A percentile compares a stretch with the other conserved stretches of the same genome.
Evolutionary conservation across 1,139 yeast species (phyloP).

Genomic region (Hyphopichia buzzinii): DNA sequence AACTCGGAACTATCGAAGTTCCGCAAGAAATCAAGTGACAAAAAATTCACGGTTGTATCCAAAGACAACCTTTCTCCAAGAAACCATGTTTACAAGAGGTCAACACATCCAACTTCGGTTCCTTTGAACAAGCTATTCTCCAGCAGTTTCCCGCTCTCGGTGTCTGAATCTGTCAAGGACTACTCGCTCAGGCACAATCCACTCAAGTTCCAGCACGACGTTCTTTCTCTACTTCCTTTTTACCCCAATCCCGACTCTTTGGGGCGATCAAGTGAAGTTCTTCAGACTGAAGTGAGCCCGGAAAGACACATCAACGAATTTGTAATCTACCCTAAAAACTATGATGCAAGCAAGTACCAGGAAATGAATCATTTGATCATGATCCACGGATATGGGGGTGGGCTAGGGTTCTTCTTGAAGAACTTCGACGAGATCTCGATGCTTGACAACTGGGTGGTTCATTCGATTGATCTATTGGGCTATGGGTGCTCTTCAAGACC

Average conservation of each 20-base stretch:
- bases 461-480: conserved; percentile 72
- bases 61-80: not conserved
- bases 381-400: conserved; percentile 80
- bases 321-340: conserved; percentile 44
- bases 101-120: conserved; percentile 64
- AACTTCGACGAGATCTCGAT: conserved; percentile 50
- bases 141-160: conserved; percentile 56
- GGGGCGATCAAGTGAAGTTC: conserved; percentile 32
- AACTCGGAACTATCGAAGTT: not conserved
- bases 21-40: not conserved
- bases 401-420: conserved; percentile 66
- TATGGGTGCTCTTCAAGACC: conserved; percentile 76
- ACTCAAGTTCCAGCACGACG: conserved; percentile 50
- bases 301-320: conserved; percentile 61
- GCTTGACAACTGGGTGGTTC: conserved; percentile 55
- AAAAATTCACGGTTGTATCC: not conserved
- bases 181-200: conserved; percentile 42
- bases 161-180: conserved; percentile 52
- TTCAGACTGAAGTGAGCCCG: conserved; percentile 34
- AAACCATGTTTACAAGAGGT: conserved; percentile 30
- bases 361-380: conserved; percentile 55
- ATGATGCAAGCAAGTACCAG: conserved; percentile 18
- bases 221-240: conserved; percentile 43
- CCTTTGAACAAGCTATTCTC: conserved; percentile 52
- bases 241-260: conserved; percentile 30